Evolutionary conservation across 768 basidiomycete genomes (phyloP).

Genomic region (Phanerodontia chrysosporium): DNA sequence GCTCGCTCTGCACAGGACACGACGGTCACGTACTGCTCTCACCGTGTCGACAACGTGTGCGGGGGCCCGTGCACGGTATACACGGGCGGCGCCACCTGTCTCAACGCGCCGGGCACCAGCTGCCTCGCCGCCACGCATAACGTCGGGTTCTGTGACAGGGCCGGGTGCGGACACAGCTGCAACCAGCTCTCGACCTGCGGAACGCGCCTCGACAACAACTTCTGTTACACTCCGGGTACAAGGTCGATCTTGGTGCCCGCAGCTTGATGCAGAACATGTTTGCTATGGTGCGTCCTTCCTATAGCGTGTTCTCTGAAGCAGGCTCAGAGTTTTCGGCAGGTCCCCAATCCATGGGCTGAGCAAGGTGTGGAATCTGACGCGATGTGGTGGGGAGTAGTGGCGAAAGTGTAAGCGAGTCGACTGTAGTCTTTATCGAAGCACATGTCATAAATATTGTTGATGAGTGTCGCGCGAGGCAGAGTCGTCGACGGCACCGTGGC

Average conservation of each 20-base stretch:
- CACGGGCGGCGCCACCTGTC: slow-evolving; percentile 26
- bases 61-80: slow-evolving; percentile 30
- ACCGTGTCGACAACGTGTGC: slow-evolving; percentile 21
- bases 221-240: slow-evolving; percentile 30
- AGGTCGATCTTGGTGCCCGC: slow-evolving; percentile 20
- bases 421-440: no score
- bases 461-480: no score
- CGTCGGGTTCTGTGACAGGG: slow-evolving; percentile 27
- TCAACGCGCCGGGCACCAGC: slow-evolving; percentile 25
- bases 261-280: neutral
- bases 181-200: slow-evolving; percentile 21
- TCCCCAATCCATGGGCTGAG: no score
- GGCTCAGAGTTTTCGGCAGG: no score
- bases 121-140: slow-evolving; percentile 29
- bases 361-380: no score
- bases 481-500: no score
- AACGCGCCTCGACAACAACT: slow-evolving; percentile 20
- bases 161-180: slow-evolving; percentile 24
- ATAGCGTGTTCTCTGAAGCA: no score
- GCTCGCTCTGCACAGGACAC: slow-evolving; percentile 18
- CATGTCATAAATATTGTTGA: no score
- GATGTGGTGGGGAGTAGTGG: no score
- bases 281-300: no score
- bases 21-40: slow-evolving; percentile 28
- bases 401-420: no score